Percentiles rank a stretch among this genome's conserved stretches.
Conservation (phyloP, 352 stramenopile genomes). For the Globisporangium okanoganense region DNA sequence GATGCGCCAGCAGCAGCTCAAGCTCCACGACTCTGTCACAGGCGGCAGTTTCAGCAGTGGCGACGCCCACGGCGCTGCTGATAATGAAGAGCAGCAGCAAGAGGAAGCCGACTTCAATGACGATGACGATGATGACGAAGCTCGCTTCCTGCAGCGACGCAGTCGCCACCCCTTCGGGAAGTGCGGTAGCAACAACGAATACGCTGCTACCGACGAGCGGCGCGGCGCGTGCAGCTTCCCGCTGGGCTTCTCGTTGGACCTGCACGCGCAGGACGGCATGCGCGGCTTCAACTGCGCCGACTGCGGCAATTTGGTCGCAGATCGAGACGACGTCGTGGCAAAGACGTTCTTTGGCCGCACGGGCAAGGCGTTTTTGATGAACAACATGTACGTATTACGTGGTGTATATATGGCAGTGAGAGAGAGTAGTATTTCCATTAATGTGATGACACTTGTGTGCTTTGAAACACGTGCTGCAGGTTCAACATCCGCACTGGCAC, state of each 20-base stretch:
- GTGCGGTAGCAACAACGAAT: not conserved
- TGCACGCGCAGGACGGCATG: conserved; percentile 46
- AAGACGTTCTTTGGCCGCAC: conserved; percentile 78
- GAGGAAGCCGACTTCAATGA: conserved; percentile 18
- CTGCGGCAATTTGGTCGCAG: conserved; percentile 59
- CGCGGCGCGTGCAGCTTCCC: not conserved
- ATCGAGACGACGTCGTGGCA: conserved; percentile 66
- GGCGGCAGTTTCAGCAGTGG: conserved; percentile 14
- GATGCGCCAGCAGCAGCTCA: conserved; percentile 22
- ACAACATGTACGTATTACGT: conserved; percentile 55
- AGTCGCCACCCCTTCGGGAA: not conserved
- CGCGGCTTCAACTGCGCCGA: conserved; percentile 55
- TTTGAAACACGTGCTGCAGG: conserved; percentile 23
- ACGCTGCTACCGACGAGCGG: not conserved
- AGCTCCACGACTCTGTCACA: conserved; percentile 9
- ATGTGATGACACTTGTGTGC: not conserved
- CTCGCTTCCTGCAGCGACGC: not conserved
- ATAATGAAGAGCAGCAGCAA: conserved; percentile 14
- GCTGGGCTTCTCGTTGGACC: conserved; percentile 36
- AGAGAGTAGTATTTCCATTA: not conserved
- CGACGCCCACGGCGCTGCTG: conserved; percentile 14
- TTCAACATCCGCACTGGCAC: conserved; percentile 62
- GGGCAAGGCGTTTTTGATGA: conserved; percentile 74
- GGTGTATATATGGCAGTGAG: not conserved
- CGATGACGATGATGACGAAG: conserved; percentile 16